Conservation (phyloP, 1,284 basidiomycete genomes). For the Rhodotorula sp. region DNA sequence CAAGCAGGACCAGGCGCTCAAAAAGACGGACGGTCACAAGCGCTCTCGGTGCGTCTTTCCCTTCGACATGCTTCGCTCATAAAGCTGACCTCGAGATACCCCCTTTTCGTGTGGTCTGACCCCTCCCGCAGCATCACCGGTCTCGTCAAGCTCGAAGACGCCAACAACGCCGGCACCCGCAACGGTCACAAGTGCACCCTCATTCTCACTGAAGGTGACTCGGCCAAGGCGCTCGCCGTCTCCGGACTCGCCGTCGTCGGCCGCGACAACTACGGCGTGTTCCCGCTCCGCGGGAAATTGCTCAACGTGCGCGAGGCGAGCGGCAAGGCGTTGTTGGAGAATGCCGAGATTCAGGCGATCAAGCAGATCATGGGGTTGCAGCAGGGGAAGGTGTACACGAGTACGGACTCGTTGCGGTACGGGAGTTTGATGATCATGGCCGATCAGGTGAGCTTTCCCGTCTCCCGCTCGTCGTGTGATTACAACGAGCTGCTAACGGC, state of each 20-base stretch:
- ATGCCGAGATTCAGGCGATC: constrained; percentile 94
- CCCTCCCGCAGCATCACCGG: constrained; percentile 63
- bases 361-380: constrained; percentile 97
- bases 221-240: constrained; percentile 93
- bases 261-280: constrained; percentile 95
- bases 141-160: constrained; percentile 90
- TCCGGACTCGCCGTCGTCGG: constrained; percentile 93
- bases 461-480: constrained; percentile 3
- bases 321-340: constrained; percentile 96
- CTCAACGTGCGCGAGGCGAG: constrained; percentile 96
- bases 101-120: constrained; percentile 49
- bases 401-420: constrained; percentile 74
- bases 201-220: constrained; percentile 98
- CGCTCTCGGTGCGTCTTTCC: constrained; percentile 64
- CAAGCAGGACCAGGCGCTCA: constrained; percentile 92
- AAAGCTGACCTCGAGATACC: background rate
- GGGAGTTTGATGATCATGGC: constrained; percentile 99
- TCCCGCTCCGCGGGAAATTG: constrained; percentile 94
- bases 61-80: background rate
- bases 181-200: constrained; percentile 83
- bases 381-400: constrained; percentile 84
- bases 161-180: constrained; percentile 92
- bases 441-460: constrained; percentile 70
- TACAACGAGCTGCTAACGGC: constrained; percentile 34
- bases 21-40: constrained; percentile 95